Evolutionary conservation across 2,329 filamentous ascomycete genomes (phyloP), one percentile per base, ranked within the genome.

Genomic region (Paecilomyces fulvus): DNA sequence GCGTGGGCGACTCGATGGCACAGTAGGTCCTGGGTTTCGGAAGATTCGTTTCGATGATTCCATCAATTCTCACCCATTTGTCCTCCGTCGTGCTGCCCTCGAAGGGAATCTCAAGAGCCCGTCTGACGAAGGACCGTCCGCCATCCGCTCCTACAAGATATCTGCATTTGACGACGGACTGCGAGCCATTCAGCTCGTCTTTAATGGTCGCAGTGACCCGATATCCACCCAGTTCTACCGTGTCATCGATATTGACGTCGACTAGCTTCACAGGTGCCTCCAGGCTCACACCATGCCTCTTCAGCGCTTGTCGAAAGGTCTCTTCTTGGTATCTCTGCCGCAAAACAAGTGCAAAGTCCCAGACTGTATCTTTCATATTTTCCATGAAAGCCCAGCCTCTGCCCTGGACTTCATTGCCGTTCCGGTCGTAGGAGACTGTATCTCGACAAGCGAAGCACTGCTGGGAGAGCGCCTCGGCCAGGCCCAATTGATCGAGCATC

Each of bases 381-480:
- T 80, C 76, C 75, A 83, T 79, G 58, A 81, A 81, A 30, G 71
- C 74, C 78, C 55, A 62, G 23, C 55, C 57, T 23, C 51, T 49
- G 8, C 51, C 55, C 11, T 49, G 54, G 30, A 70, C 61, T n/a
- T 71, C 73, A 10, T 59, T 56, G 21, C 70, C 67, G 4, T 67
- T 56, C 9, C 63, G 66, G 21, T 74, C 75, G 9, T 66, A 64
- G 0, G 63, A 60, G 3, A 76, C 55, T 46, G 77, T 65, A 5
- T 62, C 59, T 8, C 61, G 58, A 37, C 57, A 58, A 4, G 57
- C 56, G 14, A 60, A 64, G 1, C 63, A 61, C 10, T 60, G 51
- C 89, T 46, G 86, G 87, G 61, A 92, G 87, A 51, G 89, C 87
- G 66, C 57, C 4, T 71, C 61, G 21, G 70, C 61, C 21, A 74